phyloP scores from a whole-genome alignment of 2,329 filamentous ascomycete species.

The Colletotrichum sojae region DNA sequence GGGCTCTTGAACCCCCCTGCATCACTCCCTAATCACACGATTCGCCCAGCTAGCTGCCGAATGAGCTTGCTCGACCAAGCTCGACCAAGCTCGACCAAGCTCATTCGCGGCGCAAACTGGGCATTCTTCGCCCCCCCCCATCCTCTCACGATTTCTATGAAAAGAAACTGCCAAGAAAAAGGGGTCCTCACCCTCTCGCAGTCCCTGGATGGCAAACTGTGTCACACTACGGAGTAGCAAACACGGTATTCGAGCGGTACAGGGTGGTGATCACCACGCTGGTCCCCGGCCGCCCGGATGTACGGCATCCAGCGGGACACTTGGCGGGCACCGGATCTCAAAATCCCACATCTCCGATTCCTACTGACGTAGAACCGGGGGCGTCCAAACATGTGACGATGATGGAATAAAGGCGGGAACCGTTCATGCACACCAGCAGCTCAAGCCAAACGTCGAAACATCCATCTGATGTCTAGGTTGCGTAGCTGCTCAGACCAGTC shows the following conservation, averaged over 20 bases:
- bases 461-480: not conserved
- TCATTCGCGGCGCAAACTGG: not conserved
- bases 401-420: slow-evolving; percentile 2
- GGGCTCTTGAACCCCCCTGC: no score
- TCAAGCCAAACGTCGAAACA: not conserved
- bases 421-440: slow-evolving; percentile 1
- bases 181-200: not conserved
- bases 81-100: not conserved
- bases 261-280: no score
- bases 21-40: no score
- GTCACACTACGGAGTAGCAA: not conserved
- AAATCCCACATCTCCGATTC: no score
- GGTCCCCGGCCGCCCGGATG: no score
- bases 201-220: no score
- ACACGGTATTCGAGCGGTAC: not conserved
- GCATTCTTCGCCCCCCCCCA: not conserved
- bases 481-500: no score
- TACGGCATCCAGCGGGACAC: no score
- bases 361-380: not conserved
- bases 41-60: not conserved
- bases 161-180: slow-evolving; percentile 14
- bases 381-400: slow-evolving; percentile 9
- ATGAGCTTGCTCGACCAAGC: no score
- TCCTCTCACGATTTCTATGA: not conserved
- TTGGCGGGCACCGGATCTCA: no score